Percentiles rank a stretch among this genome's conserved stretches.
Evolutionary conservation across 2,329 filamentous ascomycete genomes (phyloP).

Genomic region (Stachybotrys chartarum): DNA sequence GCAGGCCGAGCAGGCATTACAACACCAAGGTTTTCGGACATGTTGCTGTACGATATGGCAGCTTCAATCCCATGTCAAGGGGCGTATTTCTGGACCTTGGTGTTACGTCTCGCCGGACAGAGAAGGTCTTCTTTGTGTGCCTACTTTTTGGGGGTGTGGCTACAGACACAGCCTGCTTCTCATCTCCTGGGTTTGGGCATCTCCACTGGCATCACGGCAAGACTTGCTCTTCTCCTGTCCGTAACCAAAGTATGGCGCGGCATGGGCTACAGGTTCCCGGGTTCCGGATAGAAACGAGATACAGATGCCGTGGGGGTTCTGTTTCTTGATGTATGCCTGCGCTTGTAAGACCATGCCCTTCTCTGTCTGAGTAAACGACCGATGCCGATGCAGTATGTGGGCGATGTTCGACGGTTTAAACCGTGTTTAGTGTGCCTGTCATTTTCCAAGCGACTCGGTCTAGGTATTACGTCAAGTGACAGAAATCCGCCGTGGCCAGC

Average conservation of each 20-base stretch:
- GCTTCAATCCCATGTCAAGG: neutral
- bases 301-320: neutral
- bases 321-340: neutral
- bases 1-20: too few species aligned
- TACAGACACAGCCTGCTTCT: neutral
- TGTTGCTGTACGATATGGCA: neutral
- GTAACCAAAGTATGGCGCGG: neutral
- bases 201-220: neutral
- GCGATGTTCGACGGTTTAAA: neutral
- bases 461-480: neutral
- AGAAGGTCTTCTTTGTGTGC: neutral
- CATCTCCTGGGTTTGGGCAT: neutral
- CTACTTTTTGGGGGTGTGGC: neutral
- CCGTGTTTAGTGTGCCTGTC: neutral
- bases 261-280: neutral
- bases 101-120: neutral
- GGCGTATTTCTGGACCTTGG: neutral
- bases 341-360: neutral
- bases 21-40: too few species aligned
- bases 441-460: neutral
- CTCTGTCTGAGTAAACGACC: neutral
- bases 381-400: neutral
- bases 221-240: neutral
- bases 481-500: neutral
- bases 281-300: neutral